These are phyloP conservation scores for Linaria vulgaris DNA, from an alignment of 257 asterid genomes.

Conservation along the genomic window DNA sequence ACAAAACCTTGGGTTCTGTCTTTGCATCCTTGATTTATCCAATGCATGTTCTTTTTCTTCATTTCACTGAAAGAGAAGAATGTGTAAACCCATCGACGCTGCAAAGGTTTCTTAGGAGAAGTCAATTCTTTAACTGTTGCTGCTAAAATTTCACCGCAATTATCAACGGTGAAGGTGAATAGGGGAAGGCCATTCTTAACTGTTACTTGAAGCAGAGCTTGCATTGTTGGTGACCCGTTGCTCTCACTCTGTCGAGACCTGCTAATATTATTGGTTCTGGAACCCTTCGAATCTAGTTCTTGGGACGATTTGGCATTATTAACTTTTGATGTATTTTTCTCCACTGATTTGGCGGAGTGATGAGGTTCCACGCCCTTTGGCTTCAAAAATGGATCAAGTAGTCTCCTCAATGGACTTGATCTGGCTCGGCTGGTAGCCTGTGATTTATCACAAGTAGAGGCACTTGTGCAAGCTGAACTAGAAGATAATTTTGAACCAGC, in stretches of 20 bases:
- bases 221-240: conserved; percentile 38
- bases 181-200: conserved; percentile 71
- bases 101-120: conserved; percentile 34
- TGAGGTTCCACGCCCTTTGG: conserved; percentile 47
- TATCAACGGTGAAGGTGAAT: conserved; percentile 72
- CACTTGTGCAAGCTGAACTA: conserved; percentile 13
- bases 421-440: conserved; percentile 44
- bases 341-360: conserved; percentile 26
- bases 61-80: conserved; percentile 57
- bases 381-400: conserved; percentile 68
- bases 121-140: conserved; percentile 55
- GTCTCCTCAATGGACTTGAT: conserved; percentile 79
- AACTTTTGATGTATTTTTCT: conserved; percentile 30
- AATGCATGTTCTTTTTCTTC: conserved; percentile 50
- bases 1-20: conserved; percentile 43
- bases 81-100: conserved; percentile 55
- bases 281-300: conserved; percentile 42
- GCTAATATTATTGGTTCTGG: conserved; percentile 34
- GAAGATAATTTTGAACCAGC: conserved; percentile 32
- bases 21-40: conserved; percentile 53
- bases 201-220: conserved; percentile 76
- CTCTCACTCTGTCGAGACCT: conserved; percentile 33
- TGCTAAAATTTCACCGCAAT: conserved; percentile 58
- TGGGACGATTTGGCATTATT: conserved; percentile 23
- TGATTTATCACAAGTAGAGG: conserved; percentile 39